These are phyloP conservation scores for Chaetomiaceae sp. DNA, from an alignment of 2,329 filamentous ascomycete genomes.

Conservation along the genomic window DNA sequence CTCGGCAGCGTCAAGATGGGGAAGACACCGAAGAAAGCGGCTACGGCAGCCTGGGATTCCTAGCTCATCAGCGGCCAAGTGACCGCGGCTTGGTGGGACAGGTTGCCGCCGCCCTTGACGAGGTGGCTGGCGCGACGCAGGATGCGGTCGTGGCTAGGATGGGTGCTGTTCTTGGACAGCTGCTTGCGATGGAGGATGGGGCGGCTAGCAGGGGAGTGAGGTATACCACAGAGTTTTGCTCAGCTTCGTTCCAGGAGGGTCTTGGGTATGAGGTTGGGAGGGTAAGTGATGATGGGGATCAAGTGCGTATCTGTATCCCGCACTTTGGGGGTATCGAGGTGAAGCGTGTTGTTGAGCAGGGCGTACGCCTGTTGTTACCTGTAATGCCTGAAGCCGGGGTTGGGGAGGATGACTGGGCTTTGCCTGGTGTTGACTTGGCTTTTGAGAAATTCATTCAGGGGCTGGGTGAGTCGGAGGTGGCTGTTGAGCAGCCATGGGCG, in stretches of 20 bases:
- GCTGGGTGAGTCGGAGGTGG: neutral
- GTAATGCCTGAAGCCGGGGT: neutral
- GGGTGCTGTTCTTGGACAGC: slow-evolving; percentile 30
- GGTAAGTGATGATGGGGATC: neutral
- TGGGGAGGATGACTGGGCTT: neutral
- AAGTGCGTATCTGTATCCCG: neutral
- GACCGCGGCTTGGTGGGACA: slow-evolving; percentile 41
- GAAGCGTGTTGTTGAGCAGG: neutral
- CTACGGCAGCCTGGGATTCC: slow-evolving; percentile 26
- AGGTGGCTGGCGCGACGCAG: slow-evolving; percentile 14
- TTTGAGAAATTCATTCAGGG: neutral
- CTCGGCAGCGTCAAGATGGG: slow-evolving; percentile 16
- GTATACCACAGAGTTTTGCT: slow-evolving; percentile 18
- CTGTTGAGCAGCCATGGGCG: neutral
- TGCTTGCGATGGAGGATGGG: slow-evolving; percentile 39
- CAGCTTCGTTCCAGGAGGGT: neutral
- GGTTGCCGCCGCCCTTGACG: slow-evolving; percentile 32
- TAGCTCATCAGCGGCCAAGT: slow-evolving; percentile 38
- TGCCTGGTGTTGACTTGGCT: neutral
- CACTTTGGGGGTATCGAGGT: neutral
- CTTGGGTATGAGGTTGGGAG: neutral
- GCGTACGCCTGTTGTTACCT: neutral
- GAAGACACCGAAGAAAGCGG: neutral
- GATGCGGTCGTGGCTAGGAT: slow-evolving; percentile 33
- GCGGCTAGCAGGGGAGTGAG: slow-evolving; percentile 26